Percentiles rank a stretch among this genome's conserved stretches.
Evolutionary conservation across 1,139 yeast genomes (phyloP).

Genomic region (Geotrichum cucujoidarum): DNA sequence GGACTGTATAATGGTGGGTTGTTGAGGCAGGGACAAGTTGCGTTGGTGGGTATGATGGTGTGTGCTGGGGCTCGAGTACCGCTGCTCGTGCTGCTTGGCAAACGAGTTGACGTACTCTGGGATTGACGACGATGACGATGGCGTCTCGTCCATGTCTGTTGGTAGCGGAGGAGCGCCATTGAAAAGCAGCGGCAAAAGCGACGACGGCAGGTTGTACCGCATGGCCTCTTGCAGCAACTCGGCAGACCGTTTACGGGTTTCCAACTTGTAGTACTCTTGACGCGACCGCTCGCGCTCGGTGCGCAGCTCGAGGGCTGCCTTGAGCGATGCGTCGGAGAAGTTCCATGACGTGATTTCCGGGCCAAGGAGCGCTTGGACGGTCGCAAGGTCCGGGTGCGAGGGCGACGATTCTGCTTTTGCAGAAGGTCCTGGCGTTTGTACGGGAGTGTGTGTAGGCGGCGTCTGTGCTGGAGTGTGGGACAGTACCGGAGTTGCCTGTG

Average conservation of each 20-base stretch:
- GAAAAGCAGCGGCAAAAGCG: slow-evolving; percentile 63
- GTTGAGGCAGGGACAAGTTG: slow-evolving; percentile 27
- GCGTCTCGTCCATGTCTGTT: not conserved
- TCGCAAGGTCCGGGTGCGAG: slow-evolving; percentile 8
- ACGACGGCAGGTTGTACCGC: slow-evolving; percentile 60
- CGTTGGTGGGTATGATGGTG: slow-evolving; percentile 23
- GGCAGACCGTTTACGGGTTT: slow-evolving; percentile 54
- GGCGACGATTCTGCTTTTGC: not conserved
- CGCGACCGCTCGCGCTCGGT: slow-evolving; percentile 79
- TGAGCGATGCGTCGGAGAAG: slow-evolving; percentile 56
- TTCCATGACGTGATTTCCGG: slow-evolving; percentile 53
- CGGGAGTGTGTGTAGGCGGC: not conserved
- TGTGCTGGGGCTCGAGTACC: slow-evolving; percentile 17
- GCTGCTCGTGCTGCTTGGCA: slow-evolving; percentile 8
- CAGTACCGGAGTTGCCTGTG: no score
- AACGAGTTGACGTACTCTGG: not conserved
- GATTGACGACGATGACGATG: no score
- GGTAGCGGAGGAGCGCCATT: slow-evolving; percentile 16
- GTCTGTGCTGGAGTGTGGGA: no score
- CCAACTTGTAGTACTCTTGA: slow-evolving; percentile 71
- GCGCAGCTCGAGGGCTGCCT: slow-evolving; percentile 58
- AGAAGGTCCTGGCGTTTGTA: not conserved
- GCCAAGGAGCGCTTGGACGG: slow-evolving; percentile 44
- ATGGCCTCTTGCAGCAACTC: slow-evolving; percentile 60
- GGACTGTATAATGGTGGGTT: slow-evolving; percentile 20